These are phyloP conservation scores for Echinochloa phyllopogon DNA, from an alignment of 176 grass and related monocot genomes.

Conservation along the genomic window DNA sequence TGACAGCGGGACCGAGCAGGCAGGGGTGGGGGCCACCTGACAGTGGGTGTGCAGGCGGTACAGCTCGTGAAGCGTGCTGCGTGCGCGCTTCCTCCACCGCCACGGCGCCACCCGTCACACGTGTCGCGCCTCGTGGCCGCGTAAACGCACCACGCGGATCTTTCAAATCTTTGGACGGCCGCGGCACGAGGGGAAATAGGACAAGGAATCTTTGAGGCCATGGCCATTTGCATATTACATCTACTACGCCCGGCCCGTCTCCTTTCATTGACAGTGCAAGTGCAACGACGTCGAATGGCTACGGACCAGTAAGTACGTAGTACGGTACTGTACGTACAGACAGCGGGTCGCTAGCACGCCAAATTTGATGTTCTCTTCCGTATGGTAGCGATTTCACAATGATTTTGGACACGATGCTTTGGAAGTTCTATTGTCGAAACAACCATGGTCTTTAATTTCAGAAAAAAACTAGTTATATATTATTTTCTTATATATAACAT, in stretches of 20 bases:
- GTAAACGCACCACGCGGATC: neutral
- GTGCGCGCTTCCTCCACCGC: neutral
- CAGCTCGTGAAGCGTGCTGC: neutral
- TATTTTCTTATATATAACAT: too few species aligned
- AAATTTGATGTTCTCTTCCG: neutral
- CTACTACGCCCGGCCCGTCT: too few species aligned
- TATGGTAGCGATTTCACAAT: neutral
- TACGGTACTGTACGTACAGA: neutral
- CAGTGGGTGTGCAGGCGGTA: neutral
- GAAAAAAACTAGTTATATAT: too few species aligned
- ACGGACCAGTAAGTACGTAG: neutral
- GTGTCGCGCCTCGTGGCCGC: constrained; percentile 10
- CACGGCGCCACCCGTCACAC: neutral
- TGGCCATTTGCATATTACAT: too few species aligned
- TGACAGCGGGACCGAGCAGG: neutral
- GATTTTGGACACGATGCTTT: too few species aligned
- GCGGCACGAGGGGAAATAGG: neutral
- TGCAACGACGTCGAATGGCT: neutral
- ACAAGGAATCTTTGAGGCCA: neutral
- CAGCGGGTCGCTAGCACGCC: neutral
- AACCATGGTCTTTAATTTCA: too few species aligned
- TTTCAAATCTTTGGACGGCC: neutral
- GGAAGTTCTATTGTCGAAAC: too few species aligned
- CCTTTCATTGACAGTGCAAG: neutral
- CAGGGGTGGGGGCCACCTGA: neutral